phyloP scores from a whole-genome alignment of 345 rosid species.

The Physaria fendleri region DNA sequence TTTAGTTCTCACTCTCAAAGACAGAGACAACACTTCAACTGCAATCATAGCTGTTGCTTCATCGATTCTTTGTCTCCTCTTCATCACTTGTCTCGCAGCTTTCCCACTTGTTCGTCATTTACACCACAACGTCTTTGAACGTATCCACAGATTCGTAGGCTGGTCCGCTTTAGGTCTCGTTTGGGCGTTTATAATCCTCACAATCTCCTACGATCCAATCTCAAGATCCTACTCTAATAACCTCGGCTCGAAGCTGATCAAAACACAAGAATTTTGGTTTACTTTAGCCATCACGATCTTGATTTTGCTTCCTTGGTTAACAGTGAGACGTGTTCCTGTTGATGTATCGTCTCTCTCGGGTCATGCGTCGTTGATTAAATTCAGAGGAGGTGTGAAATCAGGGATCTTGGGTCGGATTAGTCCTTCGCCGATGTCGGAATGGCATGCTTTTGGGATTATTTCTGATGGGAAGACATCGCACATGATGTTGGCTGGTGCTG shows the following conservation, averaged over 20 bases:
- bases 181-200: conserved; percentile 59
- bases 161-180: conserved; percentile 66
- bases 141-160: conserved; percentile 64
- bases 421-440: conserved; percentile 82
- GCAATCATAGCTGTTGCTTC: conserved; percentile 57
- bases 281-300: conserved; percentile 48
- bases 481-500: conserved; percentile 91
- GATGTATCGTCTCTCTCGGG: conserved; percentile 52
- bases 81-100: conserved; percentile 50
- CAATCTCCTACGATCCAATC: conserved; percentile 49
- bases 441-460: conserved; percentile 90
- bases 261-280: conserved; percentile 73
- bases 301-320: conserved; percentile 66
- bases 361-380: conserved; percentile 69
- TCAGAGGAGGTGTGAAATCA: conserved; percentile 57
- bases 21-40: conserved; percentile 41
- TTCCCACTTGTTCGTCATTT: conserved; percentile 80
- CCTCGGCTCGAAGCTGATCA: conserved; percentile 40
- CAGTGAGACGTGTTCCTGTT: conserved; percentile 60
- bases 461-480: conserved; percentile 65
- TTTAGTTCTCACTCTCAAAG: conserved; percentile 50
- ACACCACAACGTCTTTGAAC: conserved; percentile 73
- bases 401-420: conserved; percentile 86
- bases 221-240: conserved; percentile 46
- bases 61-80: conserved; percentile 51